Evolutionary conservation across 1,284 basidiomycete species (phyloP), one percentile per base, ranked within the genome.

Genomic region (Papiliotrema flavescens): DNA sequence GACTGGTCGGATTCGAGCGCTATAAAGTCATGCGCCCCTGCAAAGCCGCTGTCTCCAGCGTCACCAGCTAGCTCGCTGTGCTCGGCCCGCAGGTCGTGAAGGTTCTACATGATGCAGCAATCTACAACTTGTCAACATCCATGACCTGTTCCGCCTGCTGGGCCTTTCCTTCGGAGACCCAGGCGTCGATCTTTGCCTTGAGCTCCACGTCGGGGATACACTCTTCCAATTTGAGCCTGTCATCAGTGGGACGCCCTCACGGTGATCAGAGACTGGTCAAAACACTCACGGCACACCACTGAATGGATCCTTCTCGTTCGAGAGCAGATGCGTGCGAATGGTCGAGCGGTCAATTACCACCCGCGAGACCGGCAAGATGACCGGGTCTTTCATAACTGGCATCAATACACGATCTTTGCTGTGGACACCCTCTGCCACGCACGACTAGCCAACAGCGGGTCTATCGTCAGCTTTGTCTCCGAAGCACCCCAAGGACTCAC

Each of bases 351-450:
- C 96, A 45, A 99, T 76, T 26, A 89, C 82, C 0, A 85, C 80
- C 52, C 81, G 83, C 2, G 93, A 97, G 0, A 88, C 85, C 0
- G 96, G 96, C 47, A 99, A 76, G 41, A 85, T 84, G 56, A 98
- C 95, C 1, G 96, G 96, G 72, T 98, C 92, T 55, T 86, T 87
- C 96, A 99, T 99, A 54, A 99, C 92, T 95, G 64, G 41, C 26
- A 59, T 48, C 51, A 41, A 20, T 24, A 39, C 14, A 26, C 24
- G 32, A 19, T 2, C 32, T 14, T 11, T 11, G 11, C 28, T 11
- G 6, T 6, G 11, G 28, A 5, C 11, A 5, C 11, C 11, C 28
- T 5, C 35, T 23, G 37, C 7, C 28, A 62, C 65, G 48, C 43
- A 69, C 64, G 52, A 9, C 69, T 71, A 1, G 67, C 64, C 5